Evolutionary conservation across 345 rosid species (phyloP).

Genomic region (Diplotaxis tenuifolia): DNA sequence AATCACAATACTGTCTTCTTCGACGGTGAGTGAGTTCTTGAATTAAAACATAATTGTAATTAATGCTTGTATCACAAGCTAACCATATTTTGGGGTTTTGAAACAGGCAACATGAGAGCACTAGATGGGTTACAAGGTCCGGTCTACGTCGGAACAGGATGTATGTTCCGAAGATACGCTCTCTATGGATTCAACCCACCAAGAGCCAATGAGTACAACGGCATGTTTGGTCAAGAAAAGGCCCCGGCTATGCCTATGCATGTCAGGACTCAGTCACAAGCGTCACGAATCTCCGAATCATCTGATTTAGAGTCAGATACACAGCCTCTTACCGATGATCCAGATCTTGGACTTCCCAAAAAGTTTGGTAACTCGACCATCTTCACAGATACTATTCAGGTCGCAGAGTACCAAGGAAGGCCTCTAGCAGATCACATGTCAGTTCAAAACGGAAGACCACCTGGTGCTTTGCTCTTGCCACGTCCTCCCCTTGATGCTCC

Average conservation of each 20-base stretch:
- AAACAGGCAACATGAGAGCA: slow-evolving; percentile 82
- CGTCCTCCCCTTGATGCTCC: slow-evolving; percentile 91
- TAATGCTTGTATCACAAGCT: slow-evolving; percentile 9
- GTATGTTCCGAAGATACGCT: slow-evolving; percentile 90
- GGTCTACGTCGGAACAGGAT: slow-evolving; percentile 93
- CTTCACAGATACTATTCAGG: slow-evolving; percentile 70
- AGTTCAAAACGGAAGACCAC: slow-evolving; percentile 86
- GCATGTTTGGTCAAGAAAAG: slow-evolving; percentile 67
- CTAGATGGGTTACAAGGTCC: slow-evolving; percentile 97
- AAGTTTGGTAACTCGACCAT: slow-evolving; percentile 73
- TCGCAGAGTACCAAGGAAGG: slow-evolving; percentile 87
- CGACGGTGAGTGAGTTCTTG: slow-evolving; percentile 47
- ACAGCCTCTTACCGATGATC: slow-evolving; percentile 61
- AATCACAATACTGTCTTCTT: slow-evolving; percentile 90
- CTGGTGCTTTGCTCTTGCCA: slow-evolving; percentile 72
- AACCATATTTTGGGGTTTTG: neutral
- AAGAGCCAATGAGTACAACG: slow-evolving; percentile 71
- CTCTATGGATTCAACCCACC: slow-evolving; percentile 91
- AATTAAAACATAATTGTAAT: neutral
- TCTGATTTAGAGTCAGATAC: slow-evolving; percentile 55
- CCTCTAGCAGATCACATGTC: slow-evolving; percentile 91
- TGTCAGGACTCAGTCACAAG: slow-evolving; percentile 36
- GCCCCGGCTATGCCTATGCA: slow-evolving; percentile 38
- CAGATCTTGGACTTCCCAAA: slow-evolving; percentile 66
- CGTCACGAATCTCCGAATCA: slow-evolving; percentile 28